phyloP scores from a whole-genome alignment of 2,329 filamentous ascomycete species.

The Colletotrichum sidae region DNA sequence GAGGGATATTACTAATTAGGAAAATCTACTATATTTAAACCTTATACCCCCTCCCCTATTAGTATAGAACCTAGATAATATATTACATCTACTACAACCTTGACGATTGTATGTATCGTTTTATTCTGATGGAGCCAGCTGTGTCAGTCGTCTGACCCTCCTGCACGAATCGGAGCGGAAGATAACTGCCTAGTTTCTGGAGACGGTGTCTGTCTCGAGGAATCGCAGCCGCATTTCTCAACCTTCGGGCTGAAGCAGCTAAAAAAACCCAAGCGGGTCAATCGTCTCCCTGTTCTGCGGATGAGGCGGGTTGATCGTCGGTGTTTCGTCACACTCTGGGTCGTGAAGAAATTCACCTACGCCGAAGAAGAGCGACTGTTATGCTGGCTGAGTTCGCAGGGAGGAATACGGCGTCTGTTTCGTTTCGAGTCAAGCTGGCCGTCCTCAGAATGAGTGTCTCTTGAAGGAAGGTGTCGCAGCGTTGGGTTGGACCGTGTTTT shows the following conservation, averaged over 20 bases:
- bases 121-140: neutral
- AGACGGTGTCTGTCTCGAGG: conserved; percentile 23
- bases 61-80: no score
- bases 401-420: conserved; percentile 5
- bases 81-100: no score
- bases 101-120: no score
- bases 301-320: conserved; percentile 1
- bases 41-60: no score
- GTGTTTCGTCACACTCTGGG: neutral
- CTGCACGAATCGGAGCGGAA: conserved; percentile 1
- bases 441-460: conserved; percentile 17
- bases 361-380: neutral
- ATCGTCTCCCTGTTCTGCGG: neutral
- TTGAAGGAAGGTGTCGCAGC: neutral
- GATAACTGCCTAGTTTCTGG: conserved; percentile 10
- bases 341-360: neutral
- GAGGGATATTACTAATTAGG: no score
- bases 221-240: conserved; percentile 2
- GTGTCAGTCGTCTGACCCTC: neutral
- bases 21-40: no score
- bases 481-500: no score
- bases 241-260: conserved; percentile 11
- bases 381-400: conserved; percentile 3
- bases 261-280: conserved; percentile 16
- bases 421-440: conserved; percentile 29